These are phyloP conservation scores for Cladophialophora yegresii DNA, from an alignment of 2,329 filamentous ascomycete species.

Conservation along the genomic window DNA sequence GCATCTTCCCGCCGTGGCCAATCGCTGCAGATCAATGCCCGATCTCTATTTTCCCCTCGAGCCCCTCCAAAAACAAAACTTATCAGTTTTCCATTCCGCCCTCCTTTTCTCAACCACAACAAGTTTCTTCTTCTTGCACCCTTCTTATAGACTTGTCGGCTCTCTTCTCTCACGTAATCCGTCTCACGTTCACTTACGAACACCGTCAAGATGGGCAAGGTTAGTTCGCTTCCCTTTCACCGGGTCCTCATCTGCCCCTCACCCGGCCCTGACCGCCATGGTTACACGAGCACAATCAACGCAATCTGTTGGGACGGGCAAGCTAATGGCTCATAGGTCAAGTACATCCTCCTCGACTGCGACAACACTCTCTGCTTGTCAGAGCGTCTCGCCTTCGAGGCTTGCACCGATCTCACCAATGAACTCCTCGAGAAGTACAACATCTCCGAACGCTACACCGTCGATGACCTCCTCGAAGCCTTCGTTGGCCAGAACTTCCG, in stretches of 20 bases:
- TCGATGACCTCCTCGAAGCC: conserved; percentile 75
- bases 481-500: conserved; percentile 97
- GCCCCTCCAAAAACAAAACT: conserved; percentile 12
- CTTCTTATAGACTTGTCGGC: conserved; percentile 17
- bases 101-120: conserved; percentile 2
- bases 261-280: neutral
- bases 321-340: conserved; percentile 54
- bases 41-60: conserved; percentile 1
- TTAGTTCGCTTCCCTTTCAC: conserved; percentile 9
- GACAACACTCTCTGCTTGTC: conserved; percentile 94
- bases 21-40: conserved; percentile 9
- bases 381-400: conserved; percentile 88
- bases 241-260: conserved; percentile 9
- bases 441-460: conserved; percentile 72
- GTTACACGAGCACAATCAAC: conserved; percentile 14
- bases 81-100: conserved; percentile 16
- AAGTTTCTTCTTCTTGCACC: conserved; percentile 9
- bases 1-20: neutral
- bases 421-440: conserved; percentile 72
- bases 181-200: conserved; percentile 5
- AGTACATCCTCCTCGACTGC: conserved; percentile 70
- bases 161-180: conserved; percentile 5
- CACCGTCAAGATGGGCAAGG: conserved; percentile 30
- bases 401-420: conserved; percentile 88
- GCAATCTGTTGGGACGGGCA: conserved; percentile 13